Conservation (phyloP, 495 filamentous ascomycete species). For the Darksidea phi region DNA sequence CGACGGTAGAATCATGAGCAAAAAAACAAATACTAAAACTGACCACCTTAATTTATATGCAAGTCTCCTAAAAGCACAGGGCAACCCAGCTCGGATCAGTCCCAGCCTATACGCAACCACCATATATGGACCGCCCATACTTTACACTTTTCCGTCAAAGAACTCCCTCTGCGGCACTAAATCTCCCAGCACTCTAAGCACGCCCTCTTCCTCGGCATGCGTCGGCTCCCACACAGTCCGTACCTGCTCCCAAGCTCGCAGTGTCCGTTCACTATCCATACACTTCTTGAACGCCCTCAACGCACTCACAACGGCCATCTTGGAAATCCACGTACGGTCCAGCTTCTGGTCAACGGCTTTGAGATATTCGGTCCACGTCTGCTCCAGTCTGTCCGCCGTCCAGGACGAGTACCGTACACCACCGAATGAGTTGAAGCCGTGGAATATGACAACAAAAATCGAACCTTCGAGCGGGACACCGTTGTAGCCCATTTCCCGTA, state of each 20-base stretch:
- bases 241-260: slow-evolving; percentile 37
- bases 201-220: slow-evolving; percentile 26
- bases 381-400: slow-evolving; percentile 59
- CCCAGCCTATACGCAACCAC: too few species aligned
- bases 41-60: too few species aligned
- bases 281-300: slow-evolving; percentile 37
- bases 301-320: slow-evolving; percentile 17
- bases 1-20: too few species aligned
- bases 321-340: slow-evolving; percentile 16
- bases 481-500: slow-evolving; percentile 65
- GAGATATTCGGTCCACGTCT: slow-evolving; percentile 42
- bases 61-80: too few species aligned
- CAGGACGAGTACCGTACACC: slow-evolving; percentile 60
- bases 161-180: slow-evolving; percentile 14
- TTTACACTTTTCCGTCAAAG: slow-evolving; percentile 10
- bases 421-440: slow-evolving; percentile 72
- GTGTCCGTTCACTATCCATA: slow-evolving; percentile 23
- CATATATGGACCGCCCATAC: too few species aligned
- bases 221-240: slow-evolving; percentile 32
- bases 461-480: slow-evolving; percentile 58
- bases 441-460: slow-evolving; percentile 67
- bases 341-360: slow-evolving; percentile 11
- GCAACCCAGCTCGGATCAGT: too few species aligned
- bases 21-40: too few species aligned
- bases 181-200: slow-evolving; percentile 18